phyloP scores from a whole-genome alignment of 495 filamentous ascomycete genomes.

The Talaromyces proteolyticus region DNA sequence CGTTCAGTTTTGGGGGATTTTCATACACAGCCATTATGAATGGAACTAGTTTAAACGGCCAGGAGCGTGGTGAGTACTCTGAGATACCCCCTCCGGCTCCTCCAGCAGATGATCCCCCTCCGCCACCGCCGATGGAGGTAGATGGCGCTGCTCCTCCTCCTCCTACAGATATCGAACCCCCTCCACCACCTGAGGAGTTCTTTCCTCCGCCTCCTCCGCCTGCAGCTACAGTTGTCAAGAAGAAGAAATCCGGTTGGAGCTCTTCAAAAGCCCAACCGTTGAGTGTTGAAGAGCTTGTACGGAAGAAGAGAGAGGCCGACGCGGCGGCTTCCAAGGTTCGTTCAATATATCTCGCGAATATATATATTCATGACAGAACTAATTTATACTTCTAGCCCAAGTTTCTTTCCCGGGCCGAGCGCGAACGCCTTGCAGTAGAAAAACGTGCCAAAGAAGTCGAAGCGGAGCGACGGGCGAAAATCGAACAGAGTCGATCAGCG shows the following conservation, averaged over 20 bases:
- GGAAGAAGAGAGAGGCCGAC: conserved; percentile 74
- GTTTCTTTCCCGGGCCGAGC: conserved; percentile 84
- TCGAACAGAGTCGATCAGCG: conserved; percentile 10
- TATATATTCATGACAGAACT: not conserved
- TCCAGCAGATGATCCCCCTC: conserved; percentile 36
- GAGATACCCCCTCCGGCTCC: conserved; percentile 52
- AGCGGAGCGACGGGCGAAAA: conserved; percentile 44
- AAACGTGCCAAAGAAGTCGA: conserved; percentile 82
- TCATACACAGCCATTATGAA: conserved; percentile 17
- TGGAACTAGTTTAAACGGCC: no score
- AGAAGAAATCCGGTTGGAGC: conserved; percentile 53
- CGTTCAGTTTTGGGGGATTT: no score
- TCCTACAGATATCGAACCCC: conserved; percentile 36
- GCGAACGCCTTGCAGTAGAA: conserved; percentile 80
- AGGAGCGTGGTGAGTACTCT: conserved; percentile 31
- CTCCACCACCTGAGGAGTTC: conserved; percentile 54
- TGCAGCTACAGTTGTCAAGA: conserved; percentile 32
- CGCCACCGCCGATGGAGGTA: conserved; percentile 26
- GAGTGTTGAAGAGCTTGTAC: conserved; percentile 71
- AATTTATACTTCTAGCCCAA: conserved; percentile 60
- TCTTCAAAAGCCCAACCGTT: conserved; percentile 43
- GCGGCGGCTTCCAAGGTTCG: conserved; percentile 65
- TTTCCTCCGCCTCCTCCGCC: conserved; percentile 50
- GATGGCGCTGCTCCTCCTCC: conserved; percentile 29
- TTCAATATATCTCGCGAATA: not conserved